Evolutionary conservation across 1,284 basidiomycete species (phyloP).

Genomic region (Fomitopsis pinicola): DNA sequence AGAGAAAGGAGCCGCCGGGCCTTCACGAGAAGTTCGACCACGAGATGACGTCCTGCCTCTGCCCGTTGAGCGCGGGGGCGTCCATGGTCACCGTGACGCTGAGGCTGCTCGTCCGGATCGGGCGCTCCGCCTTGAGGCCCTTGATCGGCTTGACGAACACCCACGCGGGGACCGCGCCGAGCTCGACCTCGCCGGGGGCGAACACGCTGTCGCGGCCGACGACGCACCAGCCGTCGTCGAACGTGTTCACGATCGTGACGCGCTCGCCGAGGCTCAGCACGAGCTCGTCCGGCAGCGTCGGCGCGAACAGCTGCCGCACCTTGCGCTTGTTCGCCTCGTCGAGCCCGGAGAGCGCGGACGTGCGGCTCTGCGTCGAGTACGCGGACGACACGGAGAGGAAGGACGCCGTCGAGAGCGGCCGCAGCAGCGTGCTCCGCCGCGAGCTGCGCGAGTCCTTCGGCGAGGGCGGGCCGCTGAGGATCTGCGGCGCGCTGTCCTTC

Average conservation of each 20-base stretch:
- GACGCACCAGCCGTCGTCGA: conserved; percentile 75
- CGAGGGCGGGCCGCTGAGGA: not conserved
- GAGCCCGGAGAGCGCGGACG: conserved; percentile 29
- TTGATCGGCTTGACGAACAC: conserved; percentile 61
- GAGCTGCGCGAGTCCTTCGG: conserved; percentile 7
- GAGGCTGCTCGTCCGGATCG: conserved; percentile 56
- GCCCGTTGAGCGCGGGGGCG: conserved; percentile 29
- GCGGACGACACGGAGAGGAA: conserved; percentile 26
- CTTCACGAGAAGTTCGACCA: conserved; percentile 60
- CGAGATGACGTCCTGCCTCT: conserved; percentile 50
- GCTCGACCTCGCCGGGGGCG: conserved; percentile 44
- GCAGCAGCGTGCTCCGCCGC: conserved; percentile 7
- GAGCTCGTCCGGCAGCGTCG: conserved; percentile 69
- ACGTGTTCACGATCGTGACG: conserved; percentile 51
- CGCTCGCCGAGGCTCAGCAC: conserved; percentile 51
- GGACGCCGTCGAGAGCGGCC: conserved; percentile 21
- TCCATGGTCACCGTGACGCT: conserved; percentile 56
- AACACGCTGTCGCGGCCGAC: conserved; percentile 52
- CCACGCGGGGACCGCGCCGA: conserved; percentile 71
- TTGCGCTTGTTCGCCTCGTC: conserved; percentile 40
- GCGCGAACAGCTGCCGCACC: conserved; percentile 58
- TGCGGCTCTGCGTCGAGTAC: conserved; percentile 30
- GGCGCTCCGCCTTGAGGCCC: conserved; percentile 54
- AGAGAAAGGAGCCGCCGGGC: not conserved
- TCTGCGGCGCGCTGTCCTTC: conserved; percentile 13